Base-by-base conservation (phyloP, 2,329 filamentous ascomycete genomes). In the Aureobasidium melanogenum region DNA sequence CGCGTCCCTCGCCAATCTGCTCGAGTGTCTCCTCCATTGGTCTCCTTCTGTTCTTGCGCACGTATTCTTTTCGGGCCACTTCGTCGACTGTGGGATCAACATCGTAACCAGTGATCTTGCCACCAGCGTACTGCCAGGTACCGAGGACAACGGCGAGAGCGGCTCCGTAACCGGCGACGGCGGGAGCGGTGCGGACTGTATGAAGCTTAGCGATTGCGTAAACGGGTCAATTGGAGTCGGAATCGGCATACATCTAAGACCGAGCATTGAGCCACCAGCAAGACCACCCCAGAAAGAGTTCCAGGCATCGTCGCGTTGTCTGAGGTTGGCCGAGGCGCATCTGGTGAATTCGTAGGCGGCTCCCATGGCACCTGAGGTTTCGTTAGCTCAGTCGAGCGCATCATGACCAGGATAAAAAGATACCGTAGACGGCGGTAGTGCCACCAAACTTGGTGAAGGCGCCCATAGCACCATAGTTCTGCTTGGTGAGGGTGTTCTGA, bases 1-100 rank as follows among this genome's bases (percentile, higher is more conserved):
- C 90, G 83, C 91, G 84, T 67, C 91, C 91, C 79, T 97, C 92
- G 58, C 91, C 92, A 69, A 96, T 71, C 70, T 93, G 84, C 26
- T 84, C 83, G 66, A 96, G 78, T 2, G 89, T 96, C 79, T 96
- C 87, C 72, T 90, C 87, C 56, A 85, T 79, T 28, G 90, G 88
- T 71, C 86, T 79, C 73, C 90, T 84, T 74, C 87, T 87, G 71
- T 86, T 86, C 78, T 83, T 87, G 72, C 90, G 84, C 72, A 92
- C 65, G 65, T 79, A 80, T 73, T 93, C 86, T 77, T 91, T 91
- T 73, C 85, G 83, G 69, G 86, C 87, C 64, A 88, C 90, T 73
- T 93, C 89, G 67, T 88, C 85, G 43, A 87, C 81, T 56, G 86
- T 80, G 44, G 79, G 76, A 62, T 84, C 79, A 66, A 77, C 75